A percentile compares a stretch with the other conserved stretches of the same genome.
Conservation (phyloP, 495 filamentous ascomycete genomes). For the Aspergillus nanangensis region DNA sequence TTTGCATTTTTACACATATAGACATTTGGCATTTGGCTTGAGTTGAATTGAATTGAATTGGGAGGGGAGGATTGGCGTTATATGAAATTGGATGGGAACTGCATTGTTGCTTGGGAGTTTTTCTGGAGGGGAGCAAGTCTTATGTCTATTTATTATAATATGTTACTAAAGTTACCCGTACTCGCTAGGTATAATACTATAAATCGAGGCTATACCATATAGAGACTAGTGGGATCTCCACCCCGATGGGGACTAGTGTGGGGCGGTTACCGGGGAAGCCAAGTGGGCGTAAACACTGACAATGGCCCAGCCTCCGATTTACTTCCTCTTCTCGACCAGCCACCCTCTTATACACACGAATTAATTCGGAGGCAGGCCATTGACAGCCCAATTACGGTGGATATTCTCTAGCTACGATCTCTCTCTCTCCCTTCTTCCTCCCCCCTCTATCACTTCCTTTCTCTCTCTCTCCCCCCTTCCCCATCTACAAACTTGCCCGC, state of each 20-base stretch:
- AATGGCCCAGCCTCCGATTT: constrained; percentile 45
- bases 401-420: constrained; percentile 32
- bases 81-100: no score
- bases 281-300: constrained; percentile 32
- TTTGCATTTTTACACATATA: no score
- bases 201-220: no score
- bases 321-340: constrained; percentile 25
- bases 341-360: constrained; percentile 14
- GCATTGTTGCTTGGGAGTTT: no score
- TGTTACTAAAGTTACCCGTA: no score
- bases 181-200: no score
- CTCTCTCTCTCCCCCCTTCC: constrained; percentile 15
- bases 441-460: constrained; percentile 27
- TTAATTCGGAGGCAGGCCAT: constrained; percentile 20
- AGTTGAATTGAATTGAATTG: no score
- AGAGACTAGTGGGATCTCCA: no score
- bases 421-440: constrained; percentile 17
- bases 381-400: constrained; percentile 23
- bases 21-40: no score
- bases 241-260: constrained; percentile 1
- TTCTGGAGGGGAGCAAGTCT: no score
- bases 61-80: no score
- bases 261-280: constrained; percentile 34
- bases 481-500: constrained; percentile 12
- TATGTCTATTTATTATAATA: no score